Evolutionary conservation across 139 green algal species (phyloP).

Genomic region (Tetradesmus lagerheimii): DNA sequence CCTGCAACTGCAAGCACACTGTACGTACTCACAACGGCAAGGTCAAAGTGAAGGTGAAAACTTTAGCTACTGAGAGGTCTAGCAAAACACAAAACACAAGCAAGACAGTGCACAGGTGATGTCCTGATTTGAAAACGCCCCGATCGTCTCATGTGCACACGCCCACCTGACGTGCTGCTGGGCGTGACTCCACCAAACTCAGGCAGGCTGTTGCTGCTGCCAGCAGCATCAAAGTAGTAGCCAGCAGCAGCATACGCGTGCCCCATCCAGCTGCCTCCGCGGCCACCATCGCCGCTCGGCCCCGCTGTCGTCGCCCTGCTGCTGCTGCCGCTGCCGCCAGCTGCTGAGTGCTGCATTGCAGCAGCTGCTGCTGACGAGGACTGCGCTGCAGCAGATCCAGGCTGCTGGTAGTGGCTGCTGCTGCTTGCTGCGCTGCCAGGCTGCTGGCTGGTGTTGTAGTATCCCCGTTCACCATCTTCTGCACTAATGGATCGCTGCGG

Average conservation of each 20-base stretch:
- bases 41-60: neutral
- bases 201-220: conserved; percentile 34
- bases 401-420: neutral
- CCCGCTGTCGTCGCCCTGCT: neutral
- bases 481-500: neutral
- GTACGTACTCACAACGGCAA: neutral
- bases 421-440: neutral
- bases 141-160: too few relatives aligned
- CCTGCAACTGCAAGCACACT: neutral
- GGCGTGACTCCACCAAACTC: conserved; percentile 12
- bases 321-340: neutral
- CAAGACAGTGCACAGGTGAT: too few relatives aligned
- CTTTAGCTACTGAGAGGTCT: too few relatives aligned
- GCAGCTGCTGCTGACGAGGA: neutral
- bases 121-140: too few relatives aligned
- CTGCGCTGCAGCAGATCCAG: neutral
- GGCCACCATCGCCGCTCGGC: neutral
- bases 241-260: conserved; percentile 9
- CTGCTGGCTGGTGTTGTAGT: neutral
- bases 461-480: neutral
- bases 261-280: neutral
- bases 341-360: neutral
- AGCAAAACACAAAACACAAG: too few relatives aligned
- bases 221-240: neutral
- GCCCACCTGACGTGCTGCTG: conserved; percentile 23